These are phyloP conservation scores for Rubus idaeus DNA, from an alignment of 306 rosid species.

Conservation along the genomic window DNA sequence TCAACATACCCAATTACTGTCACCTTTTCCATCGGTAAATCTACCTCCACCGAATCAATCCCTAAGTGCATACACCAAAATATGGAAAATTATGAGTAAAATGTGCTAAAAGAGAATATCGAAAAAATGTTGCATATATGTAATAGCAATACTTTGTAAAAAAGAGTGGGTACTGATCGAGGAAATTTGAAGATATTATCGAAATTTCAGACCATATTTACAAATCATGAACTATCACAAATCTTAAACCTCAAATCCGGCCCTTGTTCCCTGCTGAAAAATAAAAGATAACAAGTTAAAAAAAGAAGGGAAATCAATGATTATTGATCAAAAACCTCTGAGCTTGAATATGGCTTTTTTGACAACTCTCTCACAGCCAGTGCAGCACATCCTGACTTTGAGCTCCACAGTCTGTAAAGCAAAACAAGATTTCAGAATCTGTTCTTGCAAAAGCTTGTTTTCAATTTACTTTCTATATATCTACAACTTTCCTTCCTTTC, in stretches of 20 bases:
- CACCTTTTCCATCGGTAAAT: conserved; percentile 67
- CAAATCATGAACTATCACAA: background rate
- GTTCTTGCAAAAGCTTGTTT: background rate
- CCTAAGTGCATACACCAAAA: conserved; percentile 37
- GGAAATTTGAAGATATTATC: background rate
- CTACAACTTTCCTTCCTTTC: conserved; percentile 21
- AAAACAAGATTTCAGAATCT: conserved; percentile 30
- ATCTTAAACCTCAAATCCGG: background rate
- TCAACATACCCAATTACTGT: conserved; percentile 76
- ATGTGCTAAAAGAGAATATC: background rate
- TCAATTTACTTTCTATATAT: background rate
- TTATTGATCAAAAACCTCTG: conserved; percentile 48
- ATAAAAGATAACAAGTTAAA: too few species aligned
- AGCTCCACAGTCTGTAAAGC: conserved; percentile 90
- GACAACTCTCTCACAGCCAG: conserved; percentile 89
- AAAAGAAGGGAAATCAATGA: background rate
- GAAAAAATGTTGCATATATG: background rate
- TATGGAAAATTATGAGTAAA: background rate
- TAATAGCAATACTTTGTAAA: background rate
- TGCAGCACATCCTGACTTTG: conserved; percentile 96
- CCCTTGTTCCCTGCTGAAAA: background rate
- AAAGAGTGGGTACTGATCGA: too few species aligned
- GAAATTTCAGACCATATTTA: background rate
- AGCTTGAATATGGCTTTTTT: conserved; percentile 81
- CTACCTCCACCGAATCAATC: conserved; percentile 76